These are phyloP conservation scores for Aspergillus nomiae DNA, from an alignment of 2,329 filamentous ascomycete genomes.

Conservation along the genomic window DNA sequence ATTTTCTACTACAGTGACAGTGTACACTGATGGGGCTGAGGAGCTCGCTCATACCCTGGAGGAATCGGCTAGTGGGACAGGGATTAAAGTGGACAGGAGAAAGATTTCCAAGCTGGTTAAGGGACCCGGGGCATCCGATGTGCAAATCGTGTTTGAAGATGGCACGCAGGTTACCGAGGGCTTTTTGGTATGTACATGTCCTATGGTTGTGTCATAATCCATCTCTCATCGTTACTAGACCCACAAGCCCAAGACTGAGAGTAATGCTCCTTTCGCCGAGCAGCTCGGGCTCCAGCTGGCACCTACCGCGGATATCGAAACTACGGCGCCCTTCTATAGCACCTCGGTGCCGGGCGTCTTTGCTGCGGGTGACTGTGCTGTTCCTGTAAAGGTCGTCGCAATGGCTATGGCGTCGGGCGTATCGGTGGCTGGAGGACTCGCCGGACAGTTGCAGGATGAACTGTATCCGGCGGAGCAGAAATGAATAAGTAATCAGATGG, in stretches of 20 bases:
- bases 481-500: background rate
- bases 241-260: background rate
- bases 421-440: background rate
- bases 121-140: background rate
- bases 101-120: background rate
- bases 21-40: background rate
- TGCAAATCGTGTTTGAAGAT: background rate
- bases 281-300: conserved; percentile 6
- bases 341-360: conserved; percentile 12
- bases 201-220: background rate
- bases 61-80: background rate
- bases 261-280: conserved; percentile 6
- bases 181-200: background rate
- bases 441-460: background rate
- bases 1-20: background rate
- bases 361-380: conserved; percentile 9
- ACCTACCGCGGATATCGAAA: conserved; percentile 1
- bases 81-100: background rate
- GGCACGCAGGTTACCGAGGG: background rate
- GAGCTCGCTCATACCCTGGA: background rate
- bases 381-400: background rate
- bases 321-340: conserved; percentile 6
- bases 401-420: background rate
- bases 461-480: background rate
- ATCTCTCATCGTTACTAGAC: background rate